A percentile compares a stretch with the other conserved stretches of the same genome.
These are phyloP conservation scores for Caulochytrium protostelioides DNA, from an alignment of 371 early-diverging fungal species.

Conservation along the genomic window DNA sequence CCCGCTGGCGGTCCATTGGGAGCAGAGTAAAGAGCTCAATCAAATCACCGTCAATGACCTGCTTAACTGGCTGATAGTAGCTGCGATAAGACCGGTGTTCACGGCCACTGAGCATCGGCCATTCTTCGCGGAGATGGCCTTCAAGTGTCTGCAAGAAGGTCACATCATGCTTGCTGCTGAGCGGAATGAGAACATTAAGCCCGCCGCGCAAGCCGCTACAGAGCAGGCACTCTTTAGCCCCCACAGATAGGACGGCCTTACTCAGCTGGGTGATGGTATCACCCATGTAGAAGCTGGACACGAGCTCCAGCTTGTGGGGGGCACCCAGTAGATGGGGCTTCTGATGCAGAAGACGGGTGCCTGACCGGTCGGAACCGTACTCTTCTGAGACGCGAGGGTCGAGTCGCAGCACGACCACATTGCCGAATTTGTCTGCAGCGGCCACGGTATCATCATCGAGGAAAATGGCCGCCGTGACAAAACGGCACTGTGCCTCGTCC, in stretches of 20 bases:
- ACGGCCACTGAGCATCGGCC: constrained; percentile 58
- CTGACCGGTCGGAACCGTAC: constrained; percentile 71
- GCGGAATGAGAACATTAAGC: constrained; percentile 64
- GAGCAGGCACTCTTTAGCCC: constrained; percentile 63
- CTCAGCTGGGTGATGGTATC: constrained; percentile 63
- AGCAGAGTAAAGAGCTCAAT: constrained; percentile 59
- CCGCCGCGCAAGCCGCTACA: constrained; percentile 68
- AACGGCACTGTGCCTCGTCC: constrained; percentile 81
- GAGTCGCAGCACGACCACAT: constrained; percentile 55
- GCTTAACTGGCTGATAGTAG: constrained; percentile 53
- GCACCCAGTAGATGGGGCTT: constrained; percentile 62
- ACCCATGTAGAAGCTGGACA: constrained; percentile 61
- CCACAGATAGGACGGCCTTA: constrained; percentile 52
- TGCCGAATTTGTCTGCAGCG: constrained; percentile 91
- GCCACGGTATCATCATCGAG: constrained; percentile 83
- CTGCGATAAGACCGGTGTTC: constrained; percentile 72
- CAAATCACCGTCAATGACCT: constrained; percentile 78
- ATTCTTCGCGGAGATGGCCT: constrained; percentile 58
- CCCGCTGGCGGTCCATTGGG: constrained; percentile 33
- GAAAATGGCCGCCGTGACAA: constrained; percentile 52
- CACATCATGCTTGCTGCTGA: constrained; percentile 65
- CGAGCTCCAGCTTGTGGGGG: constrained; percentile 46
- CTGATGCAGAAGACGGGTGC: constrained; percentile 51
- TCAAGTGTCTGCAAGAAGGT: constrained; percentile 85
- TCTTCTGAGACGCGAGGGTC: constrained; percentile 35